Conservation (phyloP, 2,329 filamentous ascomycete genomes). For the Colletotrichum sojae region DNA sequence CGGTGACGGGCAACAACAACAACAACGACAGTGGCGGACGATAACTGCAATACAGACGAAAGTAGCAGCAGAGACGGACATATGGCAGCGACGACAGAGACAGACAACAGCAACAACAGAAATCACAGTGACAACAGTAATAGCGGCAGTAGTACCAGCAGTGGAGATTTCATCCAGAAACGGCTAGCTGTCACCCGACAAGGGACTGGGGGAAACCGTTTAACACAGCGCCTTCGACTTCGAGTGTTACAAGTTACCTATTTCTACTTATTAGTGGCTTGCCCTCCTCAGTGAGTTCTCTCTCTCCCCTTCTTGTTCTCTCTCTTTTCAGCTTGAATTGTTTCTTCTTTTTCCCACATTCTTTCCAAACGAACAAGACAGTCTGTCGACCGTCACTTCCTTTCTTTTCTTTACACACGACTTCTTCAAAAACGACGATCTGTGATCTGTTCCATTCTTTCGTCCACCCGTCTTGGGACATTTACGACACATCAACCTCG, state of each 20-base stretch:
- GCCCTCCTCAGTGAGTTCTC: constrained; percentile 9
- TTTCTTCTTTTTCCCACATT: constrained; percentile 31
- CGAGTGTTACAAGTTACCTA: constrained; percentile 20
- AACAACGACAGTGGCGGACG: no score
- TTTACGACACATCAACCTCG: not conserved
- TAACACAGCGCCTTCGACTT: no score
- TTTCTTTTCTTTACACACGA: constrained; percentile 28
- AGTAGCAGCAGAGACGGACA: no score
- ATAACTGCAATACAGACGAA: no score
- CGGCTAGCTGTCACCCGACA: no score
- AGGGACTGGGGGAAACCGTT: no score
- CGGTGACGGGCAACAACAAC: no score
- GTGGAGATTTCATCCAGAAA: no score
- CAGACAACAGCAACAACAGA: no score
- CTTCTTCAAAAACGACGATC: constrained; percentile 24
- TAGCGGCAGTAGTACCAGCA: no score
- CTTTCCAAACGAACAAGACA: constrained; percentile 40
- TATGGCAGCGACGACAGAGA: no score
- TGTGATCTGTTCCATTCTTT: constrained; percentile 41
- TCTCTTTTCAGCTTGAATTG: constrained; percentile 33
- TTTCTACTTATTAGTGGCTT: constrained; percentile 40
- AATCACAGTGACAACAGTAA: no score
- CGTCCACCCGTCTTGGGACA: not conserved
- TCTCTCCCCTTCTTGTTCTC: constrained; percentile 1
- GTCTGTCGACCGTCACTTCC: constrained; percentile 37